Percentiles rank a stretch among this genome's conserved stretches.
Conservation (phyloP, 177 flowering plant species). For the Telopea speciosissima region DNA sequence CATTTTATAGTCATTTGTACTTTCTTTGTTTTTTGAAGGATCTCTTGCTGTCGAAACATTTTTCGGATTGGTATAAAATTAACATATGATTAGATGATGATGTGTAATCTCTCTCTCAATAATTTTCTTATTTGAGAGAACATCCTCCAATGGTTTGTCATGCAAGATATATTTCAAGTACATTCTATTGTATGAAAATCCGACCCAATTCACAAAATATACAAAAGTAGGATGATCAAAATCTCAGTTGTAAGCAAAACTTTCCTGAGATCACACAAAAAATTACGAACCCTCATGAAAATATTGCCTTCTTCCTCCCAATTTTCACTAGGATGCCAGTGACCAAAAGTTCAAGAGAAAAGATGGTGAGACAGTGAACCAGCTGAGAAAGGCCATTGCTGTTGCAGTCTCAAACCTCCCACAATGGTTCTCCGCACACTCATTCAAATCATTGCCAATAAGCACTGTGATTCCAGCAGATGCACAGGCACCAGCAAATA, state of each 20-base stretch:
- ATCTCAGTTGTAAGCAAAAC: background rate
- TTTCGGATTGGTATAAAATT: too few species aligned
- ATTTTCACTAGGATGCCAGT: constrained; percentile 53
- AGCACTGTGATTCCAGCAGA: constrained; percentile 95
- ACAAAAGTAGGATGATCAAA: background rate
- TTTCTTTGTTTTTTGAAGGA: too few species aligned
- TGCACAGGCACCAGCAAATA: constrained; percentile 90
- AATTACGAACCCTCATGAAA: background rate
- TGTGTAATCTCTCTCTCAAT: too few species aligned
- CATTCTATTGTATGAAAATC: background rate
- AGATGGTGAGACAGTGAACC: constrained; percentile 74
- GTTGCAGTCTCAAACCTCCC: constrained; percentile 70
- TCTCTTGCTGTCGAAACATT: too few species aligned
- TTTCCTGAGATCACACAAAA: background rate
- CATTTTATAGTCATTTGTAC: too few species aligned
- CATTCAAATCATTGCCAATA: constrained; percentile 66
- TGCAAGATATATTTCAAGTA: background rate
- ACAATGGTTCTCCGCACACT: constrained; percentile 66
- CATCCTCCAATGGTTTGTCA: too few species aligned
- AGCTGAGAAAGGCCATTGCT: constrained; percentile 83
- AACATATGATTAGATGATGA: too few species aligned
- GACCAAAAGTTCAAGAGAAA: constrained; percentile 87
- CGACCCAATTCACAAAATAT: background rate
- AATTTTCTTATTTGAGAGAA: too few species aligned
- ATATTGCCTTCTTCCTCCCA: background rate